Evolutionary conservation across 2,329 filamentous ascomycete genomes (phyloP), one percentile per base, ranked within the genome.

Genomic region (Fusarium mangiferae): DNA sequence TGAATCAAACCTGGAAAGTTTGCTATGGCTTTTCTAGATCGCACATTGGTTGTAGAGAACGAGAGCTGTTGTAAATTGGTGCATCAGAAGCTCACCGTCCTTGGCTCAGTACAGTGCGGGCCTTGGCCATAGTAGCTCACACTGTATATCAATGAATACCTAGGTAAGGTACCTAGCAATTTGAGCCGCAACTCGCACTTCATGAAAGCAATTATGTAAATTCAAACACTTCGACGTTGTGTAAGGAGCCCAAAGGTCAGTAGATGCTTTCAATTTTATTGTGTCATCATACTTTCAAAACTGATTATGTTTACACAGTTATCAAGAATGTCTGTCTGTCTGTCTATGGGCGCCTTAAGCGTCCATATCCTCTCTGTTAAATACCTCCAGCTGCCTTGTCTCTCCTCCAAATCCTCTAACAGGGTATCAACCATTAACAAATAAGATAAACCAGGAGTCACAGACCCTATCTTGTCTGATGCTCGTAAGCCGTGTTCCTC

Each of bases 401-500:
- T 38, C 39, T 58, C 67, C 62, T 64, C 44, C 60, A 55, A 65
- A 62, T 74, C 71, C 45, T 74, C 63, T 59, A 60, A 65, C 51
- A 65, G 75, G 75, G 75, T 77, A 77, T 77, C 75, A 77, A 70
- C 70, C 70, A 77, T 77, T 76, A 64, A 74, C 42, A 72, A 65
- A 74, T 65, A 61, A 63, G 59, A 72, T 65, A 59, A 72, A 68
- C 68, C 64, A 63, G 56, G 66, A 58, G 70, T 62, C 62, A 51
- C 66, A 65, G 60, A 49, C 41, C 63, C 33, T 70, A 42, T 42
- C 54, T 67, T 58, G 56, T 61, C 51, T 59, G 59, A 51, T 62
- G 56, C 55, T 60, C 68, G 63, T 72, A 60, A 67, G 62, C 56
- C 55, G 22, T 62, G 46, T 42, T 33, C 36, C 45, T 70, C 66